These are phyloP conservation scores for Tillandsia fasciculata DNA, from an alignment of 176 grass and related monocot species.

Conservation along the genomic window DNA sequence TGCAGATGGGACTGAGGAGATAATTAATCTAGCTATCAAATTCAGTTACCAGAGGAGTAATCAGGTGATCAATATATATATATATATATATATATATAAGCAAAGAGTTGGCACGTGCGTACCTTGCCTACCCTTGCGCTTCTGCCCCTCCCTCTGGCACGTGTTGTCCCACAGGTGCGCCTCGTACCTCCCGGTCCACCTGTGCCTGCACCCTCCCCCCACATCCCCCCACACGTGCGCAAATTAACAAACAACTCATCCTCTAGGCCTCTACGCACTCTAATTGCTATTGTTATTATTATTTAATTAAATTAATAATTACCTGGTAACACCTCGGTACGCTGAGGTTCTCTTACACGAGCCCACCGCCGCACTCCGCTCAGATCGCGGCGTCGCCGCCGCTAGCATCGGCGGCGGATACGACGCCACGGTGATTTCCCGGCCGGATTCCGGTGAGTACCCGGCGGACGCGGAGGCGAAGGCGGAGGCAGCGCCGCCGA, in stretches of 20 bases:
- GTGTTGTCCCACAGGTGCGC: conserved; percentile 97
- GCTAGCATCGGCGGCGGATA: conserved; percentile 10
- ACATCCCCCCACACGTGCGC: conserved; percentile 12
- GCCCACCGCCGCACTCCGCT: conserved; percentile 4
- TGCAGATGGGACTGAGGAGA: too few relatives aligned
- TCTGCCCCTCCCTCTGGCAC: conserved; percentile 62
- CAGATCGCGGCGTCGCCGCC: not conserved
- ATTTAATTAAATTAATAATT: not conserved
- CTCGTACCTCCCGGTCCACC: conserved; percentile 82
- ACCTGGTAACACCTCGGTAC: conserved; percentile 90
- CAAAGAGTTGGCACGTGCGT: conserved; percentile 3
- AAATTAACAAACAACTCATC: not conserved
- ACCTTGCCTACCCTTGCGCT: conserved; percentile 89
- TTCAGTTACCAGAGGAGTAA: too few relatives aligned
- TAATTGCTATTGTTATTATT: too few relatives aligned
- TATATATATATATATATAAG: not conserved
- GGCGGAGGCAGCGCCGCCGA: conserved; percentile 9
- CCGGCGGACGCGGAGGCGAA: conserved; percentile 5
- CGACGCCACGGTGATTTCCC: conserved; percentile 5
- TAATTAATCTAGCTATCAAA: too few relatives aligned
- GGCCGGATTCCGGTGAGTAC: not conserved
- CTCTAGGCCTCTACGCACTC: too few relatives aligned
- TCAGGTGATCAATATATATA: not conserved
- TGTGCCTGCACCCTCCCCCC: conserved; percentile 47
- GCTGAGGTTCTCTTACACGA: conserved; percentile 40